phyloP scores from a whole-genome alignment of 1,284 basidiomycete species.

The Leccinum pachyderme region DNA sequence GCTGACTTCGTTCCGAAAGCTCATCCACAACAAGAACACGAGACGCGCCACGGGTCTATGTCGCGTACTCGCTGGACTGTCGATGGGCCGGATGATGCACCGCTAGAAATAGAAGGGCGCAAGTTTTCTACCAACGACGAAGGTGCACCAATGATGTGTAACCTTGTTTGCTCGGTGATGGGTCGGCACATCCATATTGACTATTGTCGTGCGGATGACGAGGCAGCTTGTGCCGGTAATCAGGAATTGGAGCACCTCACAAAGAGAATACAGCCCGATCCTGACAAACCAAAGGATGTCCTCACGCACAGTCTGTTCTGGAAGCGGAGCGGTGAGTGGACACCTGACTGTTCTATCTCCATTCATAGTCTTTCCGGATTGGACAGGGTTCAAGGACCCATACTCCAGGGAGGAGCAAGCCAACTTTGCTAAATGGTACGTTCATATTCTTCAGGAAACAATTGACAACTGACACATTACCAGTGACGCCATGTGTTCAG shows the following conservation, averaged over 20 bases:
- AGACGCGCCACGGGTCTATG: slow-evolving; percentile 66
- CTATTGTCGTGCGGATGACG: slow-evolving; percentile 47
- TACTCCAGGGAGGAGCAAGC: slow-evolving; percentile 54
- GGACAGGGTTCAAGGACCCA: slow-evolving; percentile 44
- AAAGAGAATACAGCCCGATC: slow-evolving; percentile 43
- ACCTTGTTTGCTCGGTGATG: slow-evolving; percentile 51
- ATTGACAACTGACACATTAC: neutral
- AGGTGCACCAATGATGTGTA: slow-evolving; percentile 66
- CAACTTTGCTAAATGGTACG: slow-evolving; percentile 54
- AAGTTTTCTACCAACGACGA: slow-evolving; percentile 57
- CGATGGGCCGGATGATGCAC: slow-evolving; percentile 45
- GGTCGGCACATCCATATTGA: slow-evolving; percentile 58
- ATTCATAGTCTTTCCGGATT: neutral
- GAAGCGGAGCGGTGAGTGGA: slow-evolving; percentile 47
- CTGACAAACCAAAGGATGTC: slow-evolving; percentile 48
- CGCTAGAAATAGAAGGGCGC: slow-evolving; percentile 52
- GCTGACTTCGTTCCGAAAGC: slow-evolving; percentile 36
- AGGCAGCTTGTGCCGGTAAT: slow-evolving; percentile 37
- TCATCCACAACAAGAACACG: slow-evolving; percentile 58
- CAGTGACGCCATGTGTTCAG: slow-evolving; percentile 55
- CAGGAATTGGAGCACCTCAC: slow-evolving; percentile 48
- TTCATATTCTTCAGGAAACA: neutral
- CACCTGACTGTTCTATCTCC: neutral
- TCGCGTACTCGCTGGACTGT: slow-evolving; percentile 54
- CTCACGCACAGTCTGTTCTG: slow-evolving; percentile 57